Evolutionary conservation across 2,329 filamentous ascomycete genomes (phyloP).

Genomic region (Aaosphaeria arxii): DNA sequence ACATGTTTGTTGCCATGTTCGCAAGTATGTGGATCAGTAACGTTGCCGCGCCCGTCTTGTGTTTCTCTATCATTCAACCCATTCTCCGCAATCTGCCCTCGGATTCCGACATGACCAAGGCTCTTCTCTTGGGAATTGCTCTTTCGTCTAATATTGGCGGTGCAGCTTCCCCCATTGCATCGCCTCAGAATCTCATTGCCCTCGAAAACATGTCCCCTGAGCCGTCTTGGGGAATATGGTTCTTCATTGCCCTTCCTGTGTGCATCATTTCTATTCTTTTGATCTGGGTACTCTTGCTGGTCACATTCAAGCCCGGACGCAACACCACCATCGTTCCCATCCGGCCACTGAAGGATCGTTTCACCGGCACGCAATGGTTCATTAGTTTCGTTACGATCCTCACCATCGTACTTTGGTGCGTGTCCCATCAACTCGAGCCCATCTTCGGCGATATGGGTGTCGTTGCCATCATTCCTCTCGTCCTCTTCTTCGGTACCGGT

Average conservation of each 20-base stretch:
- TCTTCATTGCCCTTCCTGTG: slow-evolving; percentile 91
- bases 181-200: slow-evolving; percentile 95
- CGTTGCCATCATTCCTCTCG: slow-evolving; percentile 91
- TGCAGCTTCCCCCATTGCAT: slow-evolving; percentile 94
- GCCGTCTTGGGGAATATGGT: slow-evolving; percentile 94
- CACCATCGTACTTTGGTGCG: slow-evolving; percentile 91
- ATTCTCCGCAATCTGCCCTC: slow-evolving; percentile 89
- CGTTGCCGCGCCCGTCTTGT: slow-evolving; percentile 92
- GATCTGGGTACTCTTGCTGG: slow-evolving; percentile 84
- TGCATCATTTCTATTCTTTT: slow-evolving; percentile 83
- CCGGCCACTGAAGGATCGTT: slow-evolving; percentile 81
- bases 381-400: slow-evolving; percentile 77
- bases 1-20: slow-evolving; percentile 98
- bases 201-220: slow-evolving; percentile 91
- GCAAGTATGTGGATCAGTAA: slow-evolving; percentile 99
- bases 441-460: slow-evolving; percentile 98
- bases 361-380: slow-evolving; percentile 89
- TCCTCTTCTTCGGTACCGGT: slow-evolving; percentile 93
- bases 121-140: slow-evolving; percentile 91
- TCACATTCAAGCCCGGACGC: slow-evolving; percentile 79
- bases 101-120: slow-evolving; percentile 91
- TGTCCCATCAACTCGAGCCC: slow-evolving; percentile 80
- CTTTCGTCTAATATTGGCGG: slow-evolving; percentile 94
- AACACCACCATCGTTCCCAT: slow-evolving; percentile 91
- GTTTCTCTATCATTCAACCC: slow-evolving; percentile 96